Evolutionary conservation across 148 eudicot genomes (phyloP), one percentile per base, ranked within the genome.

Genomic region (Vaccinium corymbosum): DNA sequence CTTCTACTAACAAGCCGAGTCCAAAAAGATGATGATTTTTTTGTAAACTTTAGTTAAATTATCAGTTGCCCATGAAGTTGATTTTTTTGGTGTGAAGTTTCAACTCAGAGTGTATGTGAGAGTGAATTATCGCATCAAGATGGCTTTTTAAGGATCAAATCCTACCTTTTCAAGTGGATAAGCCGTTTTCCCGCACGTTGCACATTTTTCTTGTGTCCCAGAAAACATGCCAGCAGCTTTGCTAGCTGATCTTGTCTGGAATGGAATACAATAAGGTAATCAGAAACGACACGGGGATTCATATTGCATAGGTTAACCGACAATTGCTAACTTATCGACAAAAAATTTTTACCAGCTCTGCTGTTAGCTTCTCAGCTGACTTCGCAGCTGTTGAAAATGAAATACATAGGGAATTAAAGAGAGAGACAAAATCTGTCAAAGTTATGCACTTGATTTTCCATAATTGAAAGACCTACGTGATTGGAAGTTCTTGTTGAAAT

Each of bases 181-280:
- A 42, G 94, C 97, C 4, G 98, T 94, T 90, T 95, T 95, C 53
- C 92, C 92, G 48, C 98, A 95, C 75, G 98, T 93, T 71, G 92
- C 91, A 89, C 98, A 95, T 85, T 95, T 95, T 25, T 94, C 98
- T 87, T 94, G 98, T 13, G 98, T 95, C 78, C 98, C 98, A 77
- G 97, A 93, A 84, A 95, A 94, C 96, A 95, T 94, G 85, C 94
- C 76, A 12, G 98, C 93, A 57, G 95, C 94, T 92, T 90, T 95
- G 93, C 93, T 94, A 79, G 98, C 91, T 55, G 97, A 89, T 83
- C 92, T 92, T 84, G 94, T 90, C 98, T 95, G 89, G 22, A 84
- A 87, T 95, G 89, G 19, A 84, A 87, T 72, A 57, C 78, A 85
- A 77, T 6, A 52, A 38, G 55, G 61, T 3, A 83, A 81, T 76